These are phyloP conservation scores for Larix sibirica DNA, from an alignment of 83 land plant genomes.

Conservation along the genomic window DNA sequence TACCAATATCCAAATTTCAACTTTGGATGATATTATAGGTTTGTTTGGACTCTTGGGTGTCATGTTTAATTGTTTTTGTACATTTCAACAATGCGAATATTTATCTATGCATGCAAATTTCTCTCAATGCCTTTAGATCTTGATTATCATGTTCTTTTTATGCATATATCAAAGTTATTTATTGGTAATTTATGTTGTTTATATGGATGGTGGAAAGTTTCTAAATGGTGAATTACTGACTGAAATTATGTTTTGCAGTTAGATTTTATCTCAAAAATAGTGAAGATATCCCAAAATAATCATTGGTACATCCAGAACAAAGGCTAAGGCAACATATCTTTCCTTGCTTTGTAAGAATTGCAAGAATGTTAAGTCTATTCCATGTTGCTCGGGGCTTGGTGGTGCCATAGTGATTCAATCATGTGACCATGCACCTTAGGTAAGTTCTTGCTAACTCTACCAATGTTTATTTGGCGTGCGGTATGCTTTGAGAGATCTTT, in stretches of 20 bases:
- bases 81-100: background rate
- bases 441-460: constrained; percentile 15
- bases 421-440: constrained; percentile 95
- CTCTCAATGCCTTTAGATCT: background rate
- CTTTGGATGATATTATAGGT: too few relatives aligned
- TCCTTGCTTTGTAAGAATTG: constrained; percentile 91
- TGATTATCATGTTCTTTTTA: background rate
- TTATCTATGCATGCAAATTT: background rate
- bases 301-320: constrained; percentile 91
- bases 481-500: background rate
- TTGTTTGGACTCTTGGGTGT: background rate
- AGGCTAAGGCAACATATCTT: constrained; percentile 98
- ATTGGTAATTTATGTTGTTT: too few relatives aligned
- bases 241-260: constrained; percentile 46
- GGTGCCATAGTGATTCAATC: constrained; percentile 96
- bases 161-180: background rate
- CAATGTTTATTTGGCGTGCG: background rate
- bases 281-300: constrained; percentile 93
- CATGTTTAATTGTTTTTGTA: constrained; percentile 35
- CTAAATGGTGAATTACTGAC: background rate
- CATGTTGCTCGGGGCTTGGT: constrained; percentile 97
- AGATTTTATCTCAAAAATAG: constrained; percentile 81
- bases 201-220: background rate
- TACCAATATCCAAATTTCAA: too few relatives aligned
- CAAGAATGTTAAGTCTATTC: constrained; percentile 72